Percentiles rank a stretch among this genome's conserved stretches.
Conservation (phyloP, 2,329 filamentous ascomycete species). For the Sclerotinia trifoliorum region DNA sequence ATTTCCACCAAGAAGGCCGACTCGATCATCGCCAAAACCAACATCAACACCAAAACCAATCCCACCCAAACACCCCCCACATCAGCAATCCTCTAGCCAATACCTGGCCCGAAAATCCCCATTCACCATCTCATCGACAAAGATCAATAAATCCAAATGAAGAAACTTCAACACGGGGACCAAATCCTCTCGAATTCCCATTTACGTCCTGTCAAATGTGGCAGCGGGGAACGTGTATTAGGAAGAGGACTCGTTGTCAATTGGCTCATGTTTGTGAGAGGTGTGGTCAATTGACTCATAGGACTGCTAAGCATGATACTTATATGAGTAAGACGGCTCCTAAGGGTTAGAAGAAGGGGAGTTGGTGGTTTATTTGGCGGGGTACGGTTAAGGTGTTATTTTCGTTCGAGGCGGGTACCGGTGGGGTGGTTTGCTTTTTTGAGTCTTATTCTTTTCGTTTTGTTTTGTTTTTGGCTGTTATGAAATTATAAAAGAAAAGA, state of each 20-base stretch:
- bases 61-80: background rate
- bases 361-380: background rate
- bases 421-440: background rate
- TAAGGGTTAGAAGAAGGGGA: background rate
- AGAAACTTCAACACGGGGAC: background rate
- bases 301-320: slow-evolving; percentile 14
- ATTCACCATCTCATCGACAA: background rate
- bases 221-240: slow-evolving; percentile 1
- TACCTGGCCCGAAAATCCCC: background rate
- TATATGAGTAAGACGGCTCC: slow-evolving; percentile 18
- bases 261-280: slow-evolving; percentile 4
- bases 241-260: slow-evolving; percentile 6
- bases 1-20: background rate
- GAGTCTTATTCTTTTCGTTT: background rate
- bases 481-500: too few relatives aligned
- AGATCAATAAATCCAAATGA: background rate
- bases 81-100: background rate
- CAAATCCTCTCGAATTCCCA: background rate
- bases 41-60: background rate
- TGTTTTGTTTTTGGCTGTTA: too few relatives aligned
- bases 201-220: background rate
- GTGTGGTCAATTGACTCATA: slow-evolving; percentile 6
- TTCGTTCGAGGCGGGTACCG: background rate
- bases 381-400: too few relatives aligned
- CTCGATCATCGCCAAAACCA: background rate